Base-by-base conservation (phyloP, 352 stramenopile species). In the Aphanomyces invadans region DNA sequence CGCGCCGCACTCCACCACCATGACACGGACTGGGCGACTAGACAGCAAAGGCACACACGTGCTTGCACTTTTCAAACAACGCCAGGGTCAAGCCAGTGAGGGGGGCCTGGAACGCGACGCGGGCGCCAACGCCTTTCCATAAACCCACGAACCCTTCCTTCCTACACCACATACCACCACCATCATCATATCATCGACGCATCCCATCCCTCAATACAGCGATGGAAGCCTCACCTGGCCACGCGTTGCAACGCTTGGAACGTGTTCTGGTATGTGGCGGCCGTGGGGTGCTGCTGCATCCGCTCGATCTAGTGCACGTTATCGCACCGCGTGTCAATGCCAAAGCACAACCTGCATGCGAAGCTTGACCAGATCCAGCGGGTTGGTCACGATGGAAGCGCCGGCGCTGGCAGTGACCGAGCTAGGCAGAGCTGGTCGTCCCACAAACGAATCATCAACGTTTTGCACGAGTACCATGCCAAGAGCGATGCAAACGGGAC, bases 81-180 rank as follows among this genome's bases (percentile, higher is more conserved):
- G 92, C 96, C 92, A 99, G 99, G 12, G 95, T 98, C 54, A 99
- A 95, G 42, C 95, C 97, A 2, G 92, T 99, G 9, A 90, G 96
- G 36, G 96, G 96, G 1, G 92, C 90, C 73, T 98, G 94, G 75
- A 98, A 98, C 4, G 94, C 77, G 51, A 99, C 84, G 29, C 96
- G 88, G 2, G 96, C 95, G 45, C 87, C 90, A 4, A 95, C 92
- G 2, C 97, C 97, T 71, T 97, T 95, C 76, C 97, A 98, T 12
- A 99, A 70, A 4, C 92, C 96, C 44, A 79, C 28, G 21, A 97
- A 44, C 19, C 96, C 97, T 62, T 96, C 90, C 4, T 79, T 72
- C 65, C 75, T 96, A 80, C 9, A 83, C 49, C 51, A 42, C 29
- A 68, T 38, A n/a, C n/a, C n/a, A n/a, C n/a, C n/a, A n/a, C n/a